These are phyloP conservation scores for Metschnikowia picachoensis DNA, from an alignment of 805 yeast species.

Conservation along the genomic window DNA sequence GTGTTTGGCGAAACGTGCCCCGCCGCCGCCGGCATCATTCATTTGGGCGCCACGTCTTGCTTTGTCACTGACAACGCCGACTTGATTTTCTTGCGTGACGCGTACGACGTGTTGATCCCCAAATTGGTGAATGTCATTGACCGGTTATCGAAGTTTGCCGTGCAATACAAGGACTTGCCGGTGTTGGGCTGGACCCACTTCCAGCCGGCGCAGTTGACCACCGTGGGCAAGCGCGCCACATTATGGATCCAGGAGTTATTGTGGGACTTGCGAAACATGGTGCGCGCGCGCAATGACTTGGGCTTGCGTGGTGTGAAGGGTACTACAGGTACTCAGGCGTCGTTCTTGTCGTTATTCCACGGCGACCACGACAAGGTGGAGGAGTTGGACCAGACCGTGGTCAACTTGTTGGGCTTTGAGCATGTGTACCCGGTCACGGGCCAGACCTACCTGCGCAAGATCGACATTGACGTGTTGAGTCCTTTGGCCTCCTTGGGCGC, in stretches of 20 bases:
- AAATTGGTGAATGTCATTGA: constrained; percentile 94
- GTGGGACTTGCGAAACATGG: constrained; percentile 96
- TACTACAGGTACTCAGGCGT: constrained; percentile 98
- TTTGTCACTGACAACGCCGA: constrained; percentile 98
- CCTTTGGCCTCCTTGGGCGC: constrained; percentile 96
- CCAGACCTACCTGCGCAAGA: constrained; percentile 98
- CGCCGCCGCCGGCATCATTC: constrained; percentile 95
- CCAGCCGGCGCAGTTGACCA: constrained; percentile 98
- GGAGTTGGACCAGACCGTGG: constrained; percentile 84
- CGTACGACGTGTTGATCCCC: constrained; percentile 88
- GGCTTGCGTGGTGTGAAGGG: constrained; percentile 99
- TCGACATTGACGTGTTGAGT: constrained; percentile 88
- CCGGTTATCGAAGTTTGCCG: constrained; percentile 82
- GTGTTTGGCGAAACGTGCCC: constrained; percentile 91
- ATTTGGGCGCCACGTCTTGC: constrained; percentile 97
- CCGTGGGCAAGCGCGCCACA: constrained; percentile 97
- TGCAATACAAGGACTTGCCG: constrained; percentile 90
- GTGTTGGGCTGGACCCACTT: constrained; percentile 99
- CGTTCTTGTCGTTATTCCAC: constrained; percentile 90
- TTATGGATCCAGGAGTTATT: constrained; percentile 96
- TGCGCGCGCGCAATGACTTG: constrained; percentile 92
- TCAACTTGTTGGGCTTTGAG: constrained; percentile 88
- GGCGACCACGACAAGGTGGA: constrained; percentile 98
- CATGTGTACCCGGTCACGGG: constrained; percentile 97
- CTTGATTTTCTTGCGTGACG: constrained; percentile 92